Percentiles rank a stretch among this genome's conserved stretches.
Conservation (phyloP, 768 basidiomycete genomes). For the Kwoniella bestiolae region DNA sequence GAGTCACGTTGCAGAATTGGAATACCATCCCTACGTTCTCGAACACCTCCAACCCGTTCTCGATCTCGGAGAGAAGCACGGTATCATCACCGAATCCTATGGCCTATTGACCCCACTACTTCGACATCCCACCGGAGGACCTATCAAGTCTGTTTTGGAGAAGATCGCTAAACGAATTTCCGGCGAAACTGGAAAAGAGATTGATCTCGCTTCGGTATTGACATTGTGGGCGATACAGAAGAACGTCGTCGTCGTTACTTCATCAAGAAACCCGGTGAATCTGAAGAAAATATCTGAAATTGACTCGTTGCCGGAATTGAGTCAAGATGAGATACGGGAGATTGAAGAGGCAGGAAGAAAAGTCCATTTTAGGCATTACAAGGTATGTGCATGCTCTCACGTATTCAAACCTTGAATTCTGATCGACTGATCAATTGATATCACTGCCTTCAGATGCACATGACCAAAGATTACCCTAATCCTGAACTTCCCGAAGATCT, state of each 20-base stretch:
- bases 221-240: slow-evolving; percentile 50
- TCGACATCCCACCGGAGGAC: slow-evolving; percentile 41
- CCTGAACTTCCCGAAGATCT: slow-evolving; percentile 32
- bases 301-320: slow-evolving; percentile 38
- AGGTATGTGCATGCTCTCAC: slow-evolving; percentile 19
- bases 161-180: slow-evolving; percentile 36
- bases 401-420: not conserved
- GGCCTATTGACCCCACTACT: slow-evolving; percentile 53
- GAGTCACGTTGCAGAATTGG: slow-evolving; percentile 31
- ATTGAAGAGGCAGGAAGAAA: slow-evolving; percentile 53
- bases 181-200: slow-evolving; percentile 32
- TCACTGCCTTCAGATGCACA: slow-evolving; percentile 41
- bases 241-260: slow-evolving; percentile 48
- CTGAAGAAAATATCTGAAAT: slow-evolving; percentile 44
- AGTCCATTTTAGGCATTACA: slow-evolving; percentile 53
- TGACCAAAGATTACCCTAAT: slow-evolving; percentile 51
- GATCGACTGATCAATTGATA: not conserved
- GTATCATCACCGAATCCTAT: slow-evolving; percentile 48
- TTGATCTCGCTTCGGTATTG: slow-evolving; percentile 36
- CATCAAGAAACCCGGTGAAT: slow-evolving; percentile 38
- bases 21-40: slow-evolving; percentile 56
- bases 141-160: slow-evolving; percentile 48
- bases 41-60: slow-evolving; percentile 47
- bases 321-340: slow-evolving; percentile 53
- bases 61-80: slow-evolving; percentile 42